These are phyloP conservation scores for Cladosporium sp. DNA, from an alignment of 2,329 filamentous ascomycete species.

Conservation along the genomic window DNA sequence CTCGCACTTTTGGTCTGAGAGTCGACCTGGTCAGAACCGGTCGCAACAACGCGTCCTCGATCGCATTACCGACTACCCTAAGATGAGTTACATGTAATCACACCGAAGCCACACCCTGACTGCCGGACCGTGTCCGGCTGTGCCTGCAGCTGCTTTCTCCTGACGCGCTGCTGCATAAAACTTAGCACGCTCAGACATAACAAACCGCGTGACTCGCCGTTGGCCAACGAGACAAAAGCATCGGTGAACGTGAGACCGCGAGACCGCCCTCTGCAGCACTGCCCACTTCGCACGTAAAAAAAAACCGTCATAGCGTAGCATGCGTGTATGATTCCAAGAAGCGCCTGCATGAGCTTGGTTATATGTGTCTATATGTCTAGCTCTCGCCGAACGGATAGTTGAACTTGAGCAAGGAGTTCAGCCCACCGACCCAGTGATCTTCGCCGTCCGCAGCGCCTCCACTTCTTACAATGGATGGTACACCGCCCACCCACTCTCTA, in stretches of 20 bases:
- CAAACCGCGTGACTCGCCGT: background rate
- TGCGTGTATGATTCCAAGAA: conserved; percentile 8
- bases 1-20: no score
- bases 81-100: background rate
- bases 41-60: background rate
- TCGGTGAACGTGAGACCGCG: background rate
- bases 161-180: background rate
- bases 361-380: conserved; percentile 10
- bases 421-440: conserved; percentile 92
- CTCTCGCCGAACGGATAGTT: conserved; percentile 89
- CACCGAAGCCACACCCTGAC: background rate
- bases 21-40: background rate
- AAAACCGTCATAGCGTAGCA: background rate
- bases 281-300: background rate
- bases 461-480: conserved; percentile 80
- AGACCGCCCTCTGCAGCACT: background rate
- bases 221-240: conserved; percentile 5
- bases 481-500: conserved; percentile 65
- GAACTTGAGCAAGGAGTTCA: conserved; percentile 93
- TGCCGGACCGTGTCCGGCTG: background rate
- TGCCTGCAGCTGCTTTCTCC: background rate
- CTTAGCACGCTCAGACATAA: conserved; percentile 6
- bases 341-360: background rate
- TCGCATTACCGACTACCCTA: background rate
- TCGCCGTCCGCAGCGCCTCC: conserved; percentile 54